phyloP scores from a whole-genome alignment of 306 rosid genomes.

The Cajanus cajan region DNA sequence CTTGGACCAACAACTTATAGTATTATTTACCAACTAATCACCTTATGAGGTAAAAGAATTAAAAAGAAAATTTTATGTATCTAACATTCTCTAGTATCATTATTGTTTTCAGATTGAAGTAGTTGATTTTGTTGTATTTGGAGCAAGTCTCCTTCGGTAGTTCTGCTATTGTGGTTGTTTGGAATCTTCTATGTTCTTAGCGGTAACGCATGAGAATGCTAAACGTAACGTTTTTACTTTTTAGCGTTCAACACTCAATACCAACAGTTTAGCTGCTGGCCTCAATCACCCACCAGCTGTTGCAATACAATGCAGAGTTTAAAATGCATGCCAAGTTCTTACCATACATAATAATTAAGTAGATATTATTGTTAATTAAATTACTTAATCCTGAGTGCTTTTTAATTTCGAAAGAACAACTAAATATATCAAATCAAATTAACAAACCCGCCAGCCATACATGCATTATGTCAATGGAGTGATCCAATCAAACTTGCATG shows the following conservation, averaged over 20 bases:
- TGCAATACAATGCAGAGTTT: neutral
- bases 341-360: neutral
- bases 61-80: too few relatives aligned
- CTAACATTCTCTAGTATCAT: neutral
- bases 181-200: neutral
- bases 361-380: neutral
- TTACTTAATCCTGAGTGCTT: neutral
- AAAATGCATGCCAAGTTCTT: neutral
- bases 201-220: neutral
- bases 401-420: neutral
- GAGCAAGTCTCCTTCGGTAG: neutral
- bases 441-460: neutral
- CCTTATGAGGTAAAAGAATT: too few relatives aligned
- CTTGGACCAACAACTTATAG: too few relatives aligned
- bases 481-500: neutral
- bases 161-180: neutral
- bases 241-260: neutral
- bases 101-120: neutral
- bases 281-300: neutral
- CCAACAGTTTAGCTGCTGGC: neutral
- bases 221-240: neutral
- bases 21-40: too few relatives aligned
- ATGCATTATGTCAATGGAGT: neutral
- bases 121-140: neutral
- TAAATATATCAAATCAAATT: neutral